These are phyloP conservation scores for Podospora comata DNA, from an alignment of 495 filamentous ascomycete species.

Conservation along the genomic window DNA sequence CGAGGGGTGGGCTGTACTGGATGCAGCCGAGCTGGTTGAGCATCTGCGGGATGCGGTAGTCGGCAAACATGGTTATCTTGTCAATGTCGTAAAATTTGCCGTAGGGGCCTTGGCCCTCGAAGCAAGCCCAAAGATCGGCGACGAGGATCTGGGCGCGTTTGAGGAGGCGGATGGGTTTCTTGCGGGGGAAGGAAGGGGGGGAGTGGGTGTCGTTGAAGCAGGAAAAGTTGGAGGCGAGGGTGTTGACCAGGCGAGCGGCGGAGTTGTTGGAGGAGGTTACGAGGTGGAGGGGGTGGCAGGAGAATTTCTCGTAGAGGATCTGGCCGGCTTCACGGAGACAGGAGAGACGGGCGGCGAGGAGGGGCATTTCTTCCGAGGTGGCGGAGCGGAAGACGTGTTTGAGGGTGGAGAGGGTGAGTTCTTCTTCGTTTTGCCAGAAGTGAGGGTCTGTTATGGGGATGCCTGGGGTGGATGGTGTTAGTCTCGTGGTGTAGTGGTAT, in stretches of 20 bases:
- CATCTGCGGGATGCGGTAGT: slow-evolving; percentile 95
- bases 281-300: slow-evolving; percentile 69
- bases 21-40: slow-evolving; percentile 80
- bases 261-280: slow-evolving; percentile 74
- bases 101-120: slow-evolving; percentile 66
- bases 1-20: slow-evolving; percentile 74
- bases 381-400: slow-evolving; percentile 79
- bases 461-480: slow-evolving; percentile 40
- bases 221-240: slow-evolving; percentile 71
- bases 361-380: slow-evolving; percentile 81
- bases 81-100: slow-evolving; percentile 89
- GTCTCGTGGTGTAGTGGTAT: background rate
- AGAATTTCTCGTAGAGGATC: slow-evolving; percentile 81
- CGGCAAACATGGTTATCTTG: slow-evolving; percentile 97
- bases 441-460: slow-evolving; percentile 86
- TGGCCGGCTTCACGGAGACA: slow-evolving; percentile 83
- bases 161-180: slow-evolving; percentile 68
- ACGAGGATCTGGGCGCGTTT: slow-evolving; percentile 95
- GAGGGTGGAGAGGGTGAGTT: slow-evolving; percentile 71
- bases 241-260: slow-evolving; percentile 77
- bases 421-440: slow-evolving; percentile 78
- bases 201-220: slow-evolving; percentile 80
- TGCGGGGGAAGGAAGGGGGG: slow-evolving; percentile 51
- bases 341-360: slow-evolving; percentile 71
- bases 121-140: slow-evolving; percentile 93